Base-by-base conservation (phyloP, 1,139 yeast genomes). In the Taphrina deformans region DNA sequence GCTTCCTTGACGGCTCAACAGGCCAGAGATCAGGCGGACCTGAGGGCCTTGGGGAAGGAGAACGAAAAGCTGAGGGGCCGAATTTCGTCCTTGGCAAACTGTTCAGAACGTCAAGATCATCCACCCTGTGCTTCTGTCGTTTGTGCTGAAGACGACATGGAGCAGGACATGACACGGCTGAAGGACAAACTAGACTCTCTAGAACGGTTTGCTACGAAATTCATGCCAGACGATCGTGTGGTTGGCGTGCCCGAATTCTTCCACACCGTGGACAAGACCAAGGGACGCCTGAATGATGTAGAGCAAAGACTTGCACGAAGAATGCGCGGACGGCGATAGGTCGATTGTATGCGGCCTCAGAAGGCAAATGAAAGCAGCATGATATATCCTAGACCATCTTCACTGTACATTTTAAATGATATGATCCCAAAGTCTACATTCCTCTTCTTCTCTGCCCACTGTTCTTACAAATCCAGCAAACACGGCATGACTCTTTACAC, bases 191-290 rank as follows among this genome's bases (percentile, higher is more conserved):
- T 48, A 16, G 14, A 26, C 33, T 24, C 52, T 10, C 21, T 48
- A 16, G 52, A 48, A 26, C 10, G 26, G 26, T 48, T 48, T 48
- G 52, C 52, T n/a, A 48, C 9, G 2, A 24, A 29, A 18, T 48
- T 48, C 21, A 24, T 48, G 52, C 52, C 52, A 1, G 35, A 26
- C 33, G 35, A 26, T 26, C 48, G n/a, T 23, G 35, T 29, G 18
- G 14, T 5, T 7, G 52, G 52, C 52, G 52, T 48, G 35, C 52
- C 52, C 23, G 52, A 48, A 27, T 48, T 48, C 23, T 29, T 26
- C 10, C 52, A 48, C 23, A 48, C 38, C 1, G 35, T 48, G 10
- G 52, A 48, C 23, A 48, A 48, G 35, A 48, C 35, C 6, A 48
- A 48, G 18, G 35, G 35, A 7, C 52, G 52, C 9, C 21, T 48